Conservation (phyloP, 345 rosid genomes). For the Litchi chinensis region DNA sequence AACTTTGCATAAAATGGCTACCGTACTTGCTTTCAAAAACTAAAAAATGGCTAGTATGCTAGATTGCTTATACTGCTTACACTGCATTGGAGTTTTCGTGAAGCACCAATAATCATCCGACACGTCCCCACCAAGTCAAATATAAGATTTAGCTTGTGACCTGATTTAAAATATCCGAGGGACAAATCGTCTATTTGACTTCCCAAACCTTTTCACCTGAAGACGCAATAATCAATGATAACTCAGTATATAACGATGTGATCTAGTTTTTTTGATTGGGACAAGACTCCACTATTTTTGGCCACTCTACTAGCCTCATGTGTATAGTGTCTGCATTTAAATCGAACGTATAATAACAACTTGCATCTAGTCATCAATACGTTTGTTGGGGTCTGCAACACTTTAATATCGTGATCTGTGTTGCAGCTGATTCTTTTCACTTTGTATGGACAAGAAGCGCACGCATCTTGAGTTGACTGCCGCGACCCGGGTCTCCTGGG, state of each 20-base stretch:
- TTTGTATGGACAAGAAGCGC: not conserved
- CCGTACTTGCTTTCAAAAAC: no score
- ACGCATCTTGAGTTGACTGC: conserved; percentile 5
- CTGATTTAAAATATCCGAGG: not conserved
- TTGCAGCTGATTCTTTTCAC: not conserved
- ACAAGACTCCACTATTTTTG: not conserved
- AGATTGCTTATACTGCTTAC: not conserved
- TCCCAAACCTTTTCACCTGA: not conserved
- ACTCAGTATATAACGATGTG: no score
- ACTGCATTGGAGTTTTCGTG: not conserved
- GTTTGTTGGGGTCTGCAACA: not conserved
- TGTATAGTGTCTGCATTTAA: not conserved
- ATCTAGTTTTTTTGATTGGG: not conserved
- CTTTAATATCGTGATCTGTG: not conserved
- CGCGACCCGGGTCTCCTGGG: not conserved
- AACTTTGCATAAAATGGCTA: no score
- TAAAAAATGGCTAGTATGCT: no score
- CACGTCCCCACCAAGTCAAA: not conserved
- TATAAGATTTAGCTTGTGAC: no score
- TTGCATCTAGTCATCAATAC: not conserved
- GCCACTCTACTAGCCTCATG: not conserved
- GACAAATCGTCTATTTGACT: not conserved
- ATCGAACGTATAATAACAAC: not conserved
- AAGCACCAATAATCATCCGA: not conserved
- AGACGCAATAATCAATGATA: not conserved